Base-by-base conservation (phyloP, 306 rosid species). In the Dalbergia cochinchinensis region DNA sequence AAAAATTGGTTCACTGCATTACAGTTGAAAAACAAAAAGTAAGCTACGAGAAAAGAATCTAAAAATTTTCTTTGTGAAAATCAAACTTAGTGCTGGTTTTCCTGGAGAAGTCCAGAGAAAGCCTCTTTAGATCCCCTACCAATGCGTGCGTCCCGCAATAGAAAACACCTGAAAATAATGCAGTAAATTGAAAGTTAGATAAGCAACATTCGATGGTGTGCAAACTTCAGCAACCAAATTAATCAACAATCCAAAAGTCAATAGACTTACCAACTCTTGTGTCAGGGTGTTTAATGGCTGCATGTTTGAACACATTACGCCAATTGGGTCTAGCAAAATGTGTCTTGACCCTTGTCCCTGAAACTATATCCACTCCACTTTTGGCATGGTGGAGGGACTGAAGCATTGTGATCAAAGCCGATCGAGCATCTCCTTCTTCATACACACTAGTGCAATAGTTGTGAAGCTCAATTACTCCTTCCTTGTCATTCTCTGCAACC, bases 11-110 rank as follows among this genome's bases (percentile, higher is more conserved):
- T 34, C 50, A 70, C 85, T 44, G 33, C 48, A 84, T 35, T 77
- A 74, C 79, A 83, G 4, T 48, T 69, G 42, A 35, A 48, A 14
- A 60, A 13, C 16, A 68, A 11, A 11, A 42, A 59, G 31, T 0
- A 42, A 34, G 47, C 11, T 3, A 19, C 47, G 9, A 61, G 15
- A 57, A 68, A 51, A 60, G 15, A 60, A 19, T 79, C 83, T 80
- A 92, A 69, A 95, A 95, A 54, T 91, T 95, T 73, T 92, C 99
- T 71, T 94, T 91, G 76, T 94, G 97, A 78, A 94, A 94, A 88
- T 94, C 97, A 84, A 94, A 92, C 76, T 91, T 90, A 63, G 99
- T 94, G 87, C 73, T 73, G 7, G 91, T 92, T 85, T 88, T 94
- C 79, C 94, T 72, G 33, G 94, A 88, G 18, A 94, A 94, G 69